Evolutionary conservation across 768 basidiomycete species (phyloP), one percentile per base, ranked within the genome.

Genomic region (Nidularia sp.): DNA sequence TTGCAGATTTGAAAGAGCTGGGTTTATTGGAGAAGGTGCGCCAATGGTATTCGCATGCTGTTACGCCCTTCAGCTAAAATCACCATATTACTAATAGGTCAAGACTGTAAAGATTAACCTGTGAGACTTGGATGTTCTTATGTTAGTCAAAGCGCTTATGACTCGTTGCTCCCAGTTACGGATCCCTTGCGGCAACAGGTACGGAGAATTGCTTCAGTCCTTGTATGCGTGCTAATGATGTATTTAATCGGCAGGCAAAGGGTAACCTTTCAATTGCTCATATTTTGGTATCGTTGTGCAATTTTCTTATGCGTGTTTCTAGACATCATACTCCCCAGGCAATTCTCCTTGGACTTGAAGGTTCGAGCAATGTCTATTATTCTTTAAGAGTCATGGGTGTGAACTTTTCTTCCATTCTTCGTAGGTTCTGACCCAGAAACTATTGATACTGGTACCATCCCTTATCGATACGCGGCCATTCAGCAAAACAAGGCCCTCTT

Each of bases 131-230:
- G 25, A 25, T 25, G 25, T 25, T 25, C 25, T 25, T 25, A 25
- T 25, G 25, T 3, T 3, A 3, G 25, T 25, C 25, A 3, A 3
- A 25, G 25, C 3, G 25, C 25, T 25, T 25, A 25, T 25, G 25
- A 25, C 25, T 25, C 46, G 48, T 5, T 41, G 12, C 41, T 46
- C 34, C 45, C 53, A 92, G 90, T 48, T 95, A 96, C 66, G 95
- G 95, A 31, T 93, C 90, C 6, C 76, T 98, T 33, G 94, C 96
- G 2, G 95, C 96, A 5, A 98, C 96, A 60, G 93, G 87, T 85
- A 52, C 32, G 13, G 45, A 34, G 36, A 47, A 42, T 32, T 48
- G 56, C 25, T 25, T 25, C 25, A 25, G 25, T 3, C 25, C 25
- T 25, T 25, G 25, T 25, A 25, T 3, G 25, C 25, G 25, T 48